Percentiles rank a stretch among this genome's conserved stretches.
Evolutionary conservation across 2,329 filamentous ascomycete genomes (phyloP).

Genomic region (Diaporthe helianthi): DNA sequence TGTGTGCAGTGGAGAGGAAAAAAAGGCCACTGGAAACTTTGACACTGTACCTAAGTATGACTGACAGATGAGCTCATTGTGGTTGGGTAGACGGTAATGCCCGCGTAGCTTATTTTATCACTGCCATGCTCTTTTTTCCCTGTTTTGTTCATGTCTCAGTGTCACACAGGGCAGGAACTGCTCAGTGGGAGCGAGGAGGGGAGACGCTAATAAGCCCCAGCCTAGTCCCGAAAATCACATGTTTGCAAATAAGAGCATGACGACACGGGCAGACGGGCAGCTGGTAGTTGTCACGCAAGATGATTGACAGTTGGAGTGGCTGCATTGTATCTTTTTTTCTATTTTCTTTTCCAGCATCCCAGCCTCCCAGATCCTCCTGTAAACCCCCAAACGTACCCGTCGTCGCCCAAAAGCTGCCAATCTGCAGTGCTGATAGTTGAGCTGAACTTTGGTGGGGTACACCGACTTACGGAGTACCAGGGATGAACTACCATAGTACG

Average conservation of each 20-base stretch:
- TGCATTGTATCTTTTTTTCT: not conserved
- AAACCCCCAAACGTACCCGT: not conserved
- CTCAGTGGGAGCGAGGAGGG: not conserved
- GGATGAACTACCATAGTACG: not conserved
- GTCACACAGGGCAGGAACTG: no score
- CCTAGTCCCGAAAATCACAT: conserved; percentile 25
- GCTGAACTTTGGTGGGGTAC: no score
- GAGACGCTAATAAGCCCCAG: not conserved
- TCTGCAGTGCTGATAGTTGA: not conserved
- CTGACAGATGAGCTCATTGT: conserved; percentile 14
- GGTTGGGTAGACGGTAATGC: not conserved
- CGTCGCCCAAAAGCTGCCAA: not conserved
- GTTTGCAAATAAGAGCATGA: conserved; percentile 21
- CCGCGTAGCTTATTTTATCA: not conserved
- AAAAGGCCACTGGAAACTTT: no score
- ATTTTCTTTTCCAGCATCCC: not conserved
- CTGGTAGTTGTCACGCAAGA: conserved; percentile 24
- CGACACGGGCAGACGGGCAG: conserved; percentile 18
- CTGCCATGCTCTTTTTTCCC: conserved; percentile 1
- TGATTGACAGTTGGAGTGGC: conserved; percentile 11
- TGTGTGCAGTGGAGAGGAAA: no score
- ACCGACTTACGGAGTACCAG: not conserved
- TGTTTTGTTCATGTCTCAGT: conserved; percentile 21
- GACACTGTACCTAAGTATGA: not conserved
- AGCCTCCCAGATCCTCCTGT: conserved; percentile 13